These are phyloP conservation scores for Moricandia arvensis DNA, from an alignment of 345 rosid species.

Conservation along the genomic window DNA sequence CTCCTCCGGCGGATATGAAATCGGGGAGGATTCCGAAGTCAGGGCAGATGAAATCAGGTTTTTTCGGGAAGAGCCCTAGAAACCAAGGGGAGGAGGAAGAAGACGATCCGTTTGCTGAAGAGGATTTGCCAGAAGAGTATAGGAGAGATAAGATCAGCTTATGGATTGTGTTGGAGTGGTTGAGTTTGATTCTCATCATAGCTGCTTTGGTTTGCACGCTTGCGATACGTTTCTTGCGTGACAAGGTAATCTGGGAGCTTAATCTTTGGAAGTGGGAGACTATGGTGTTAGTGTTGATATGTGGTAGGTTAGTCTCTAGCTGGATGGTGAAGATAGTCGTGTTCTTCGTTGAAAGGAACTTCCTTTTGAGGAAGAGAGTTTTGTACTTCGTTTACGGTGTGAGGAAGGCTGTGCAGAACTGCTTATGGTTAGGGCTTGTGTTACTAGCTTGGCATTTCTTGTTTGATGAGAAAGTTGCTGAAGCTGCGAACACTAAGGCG, in stretches of 20 bases:
- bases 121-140: constrained; percentile 60
- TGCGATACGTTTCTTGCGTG: constrained; percentile 37
- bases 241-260: constrained; percentile 41
- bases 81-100: constrained; percentile 45
- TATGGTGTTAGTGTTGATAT: constrained; percentile 59
- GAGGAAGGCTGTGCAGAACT: constrained; percentile 58
- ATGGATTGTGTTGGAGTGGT: constrained; percentile 49
- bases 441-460: constrained; percentile 60
- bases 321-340: constrained; percentile 60
- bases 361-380: constrained; percentile 61
- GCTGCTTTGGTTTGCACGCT: constrained; percentile 49
- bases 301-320: constrained; percentile 68
- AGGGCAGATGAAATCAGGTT: constrained; percentile 38
- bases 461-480: constrained; percentile 51
- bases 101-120: constrained; percentile 58
- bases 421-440: constrained; percentile 71
- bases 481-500: constrained; percentile 33
- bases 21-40: constrained; percentile 35
- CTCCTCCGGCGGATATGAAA: constrained; percentile 28
- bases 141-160: constrained; percentile 36
- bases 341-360: constrained; percentile 65
- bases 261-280: constrained; percentile 72
- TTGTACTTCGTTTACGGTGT: constrained; percentile 70
- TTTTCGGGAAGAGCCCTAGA: constrained; percentile 27
- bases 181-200: constrained; percentile 48